Evolutionary conservation across 768 basidiomycete genomes (phyloP), one percentile per base, ranked within the genome.

Genomic region (Psilocybe azurescens): DNA sequence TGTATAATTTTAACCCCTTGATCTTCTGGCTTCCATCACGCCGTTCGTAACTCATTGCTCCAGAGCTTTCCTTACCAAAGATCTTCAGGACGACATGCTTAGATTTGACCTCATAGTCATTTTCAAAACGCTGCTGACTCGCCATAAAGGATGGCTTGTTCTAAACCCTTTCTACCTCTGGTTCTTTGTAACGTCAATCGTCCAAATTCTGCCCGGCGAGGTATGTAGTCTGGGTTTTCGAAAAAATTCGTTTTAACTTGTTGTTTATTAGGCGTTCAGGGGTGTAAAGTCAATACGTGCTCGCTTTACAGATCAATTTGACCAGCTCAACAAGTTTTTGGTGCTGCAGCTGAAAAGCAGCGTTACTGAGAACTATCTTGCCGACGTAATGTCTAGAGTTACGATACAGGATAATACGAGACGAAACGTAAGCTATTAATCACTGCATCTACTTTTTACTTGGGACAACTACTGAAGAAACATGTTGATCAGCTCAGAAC

Each of bases 121-220:
- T 3, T 57, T 24, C 33, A 41, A 36, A 53, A 6, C 39, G 10
- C 39, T 57, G 10, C 41, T 47, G 13, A 39, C 53, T 11, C 58
- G 58, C 14, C 58, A 59, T 36, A 53, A 33, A 28, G 10, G 51
- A 1, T 53, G 51, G 51, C 58, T 59, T 11, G 41, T 59, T 20
- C 41, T 59, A 10, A 46, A 59, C 18, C 58, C 58, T 18, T 59
- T 53, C 41, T 59, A 59, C 18, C n/a, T 59, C 7, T 59, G 38
- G 39, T 52, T 59, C 28, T 28, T 59, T 18, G 16, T 46, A 11
- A 11, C 39, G 9, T 59, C 58, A 5, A 3, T 53, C 36, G 29
- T 53, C 18, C 58, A 53, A 16, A 9, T 59, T 11, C 7, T 59
- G 29, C 24, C 39, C 7, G 5, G 41, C 30, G 18, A 59, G 39